A percentile compares a stretch with the other conserved stretches of the same genome.
Conservation (phyloP, 2,329 filamentous ascomycete species). For the Fusarium subtropicale region DNA sequence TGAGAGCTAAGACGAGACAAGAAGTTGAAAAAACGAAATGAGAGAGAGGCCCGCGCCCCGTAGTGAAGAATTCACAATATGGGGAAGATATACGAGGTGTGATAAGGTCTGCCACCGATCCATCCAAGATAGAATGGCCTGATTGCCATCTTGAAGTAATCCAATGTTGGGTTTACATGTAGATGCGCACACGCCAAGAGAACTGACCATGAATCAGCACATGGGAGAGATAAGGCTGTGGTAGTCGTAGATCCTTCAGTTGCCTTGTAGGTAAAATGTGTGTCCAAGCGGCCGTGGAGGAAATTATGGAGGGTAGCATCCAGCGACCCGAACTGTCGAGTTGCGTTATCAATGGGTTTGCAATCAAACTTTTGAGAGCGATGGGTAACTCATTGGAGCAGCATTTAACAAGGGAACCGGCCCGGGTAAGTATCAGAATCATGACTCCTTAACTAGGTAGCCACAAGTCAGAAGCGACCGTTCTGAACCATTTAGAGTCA, state of each 20-base stretch:
- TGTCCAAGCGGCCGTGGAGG: constrained; percentile 32
- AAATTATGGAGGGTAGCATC: constrained; percentile 38
- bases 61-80: constrained; percentile 2
- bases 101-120: not conserved
- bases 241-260: constrained; percentile 6
- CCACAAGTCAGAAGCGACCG: not conserved
- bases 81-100: constrained; percentile 15
- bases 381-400: not conserved
- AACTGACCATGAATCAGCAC: not conserved
- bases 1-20: constrained; percentile 9
- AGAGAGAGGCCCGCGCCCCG: not conserved
- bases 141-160: not conserved
- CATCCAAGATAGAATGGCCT: not conserved
- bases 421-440: constrained; percentile 1
- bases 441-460: not conserved
- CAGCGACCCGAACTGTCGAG: constrained; percentile 9
- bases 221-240: constrained; percentile 36
- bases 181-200: not conserved
- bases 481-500: constrained; percentile 4
- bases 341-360: constrained; percentile 37
- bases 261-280: constrained; percentile 16
- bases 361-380: constrained; percentile 8
- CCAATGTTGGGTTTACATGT: constrained; percentile 10
- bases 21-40: constrained; percentile 2
- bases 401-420: constrained; percentile 13